Evolutionary conservation across 208 protist species (phyloP).

Genomic region (Phytomonas francai): DNA sequence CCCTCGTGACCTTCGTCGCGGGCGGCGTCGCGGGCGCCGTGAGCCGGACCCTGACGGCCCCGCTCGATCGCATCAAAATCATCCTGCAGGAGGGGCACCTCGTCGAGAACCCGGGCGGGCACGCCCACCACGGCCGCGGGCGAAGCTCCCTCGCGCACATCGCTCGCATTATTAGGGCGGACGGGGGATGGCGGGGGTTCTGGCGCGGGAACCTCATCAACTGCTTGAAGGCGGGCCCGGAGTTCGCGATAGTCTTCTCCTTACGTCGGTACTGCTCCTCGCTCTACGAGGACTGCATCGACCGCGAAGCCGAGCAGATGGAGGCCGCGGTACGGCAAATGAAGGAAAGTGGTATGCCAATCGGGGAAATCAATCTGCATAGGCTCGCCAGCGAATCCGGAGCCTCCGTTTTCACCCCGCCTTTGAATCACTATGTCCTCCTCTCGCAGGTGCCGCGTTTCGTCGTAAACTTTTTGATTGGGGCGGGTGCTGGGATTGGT

Average conservation of each 20-base stretch:
- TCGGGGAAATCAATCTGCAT: conserved; percentile 17
- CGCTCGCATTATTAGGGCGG: conserved; percentile 61
- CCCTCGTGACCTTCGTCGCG: conserved; percentile 67
- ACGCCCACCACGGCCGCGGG: conserved; percentile 18
- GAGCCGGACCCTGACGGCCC: conserved; percentile 82
- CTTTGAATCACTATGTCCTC: conserved; percentile 39
- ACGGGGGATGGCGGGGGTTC: conserved; percentile 72
- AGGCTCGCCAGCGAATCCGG: conserved; percentile 28
- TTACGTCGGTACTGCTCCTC: conserved; percentile 73
- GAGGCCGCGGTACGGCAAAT: conserved; percentile 13
- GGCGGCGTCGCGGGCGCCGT: conserved; percentile 77
- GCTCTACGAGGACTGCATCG: conserved; percentile 72
- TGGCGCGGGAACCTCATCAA: conserved; percentile 89
- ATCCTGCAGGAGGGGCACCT: conserved; percentile 89
- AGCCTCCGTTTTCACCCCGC: conserved; percentile 47
- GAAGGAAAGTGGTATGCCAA: conserved; percentile 21
- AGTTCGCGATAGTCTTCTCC: conserved; percentile 88
- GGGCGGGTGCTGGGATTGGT: conserved; percentile 72
- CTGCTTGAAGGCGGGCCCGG: conserved; percentile 86
- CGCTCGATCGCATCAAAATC: conserved; percentile 88
- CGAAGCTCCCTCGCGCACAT: conserved; percentile 58
- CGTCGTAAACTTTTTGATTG: conserved; percentile 78
- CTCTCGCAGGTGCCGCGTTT: conserved; percentile 50
- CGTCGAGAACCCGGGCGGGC: conserved; percentile 14
- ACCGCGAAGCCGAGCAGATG: conserved; percentile 35